phyloP scores from a whole-genome alignment of 2,329 filamentous ascomycete species.

The Colletotrichum sp. region DNA sequence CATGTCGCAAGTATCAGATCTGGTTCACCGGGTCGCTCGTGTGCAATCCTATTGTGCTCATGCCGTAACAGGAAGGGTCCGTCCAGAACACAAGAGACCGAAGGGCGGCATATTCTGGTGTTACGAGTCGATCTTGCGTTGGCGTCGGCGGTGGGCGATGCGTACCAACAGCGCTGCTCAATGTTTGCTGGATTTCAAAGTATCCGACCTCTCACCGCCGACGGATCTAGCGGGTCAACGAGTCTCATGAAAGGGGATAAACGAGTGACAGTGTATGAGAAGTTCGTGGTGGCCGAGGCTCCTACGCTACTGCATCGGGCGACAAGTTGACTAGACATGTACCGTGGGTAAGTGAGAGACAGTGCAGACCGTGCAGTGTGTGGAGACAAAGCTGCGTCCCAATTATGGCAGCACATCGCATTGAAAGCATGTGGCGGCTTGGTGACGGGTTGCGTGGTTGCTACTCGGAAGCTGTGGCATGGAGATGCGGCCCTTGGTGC shows the following conservation, averaged over 20 bases:
- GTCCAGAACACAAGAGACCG: not conserved
- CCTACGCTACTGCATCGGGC: not conserved
- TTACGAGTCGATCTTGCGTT: not conserved
- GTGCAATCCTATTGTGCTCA: not conserved
- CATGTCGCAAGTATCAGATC: not conserved
- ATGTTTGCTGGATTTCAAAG: not conserved
- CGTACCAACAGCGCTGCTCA: not conserved
- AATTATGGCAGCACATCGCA: not conserved
- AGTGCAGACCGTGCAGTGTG: not conserved
- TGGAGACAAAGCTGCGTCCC: not conserved
- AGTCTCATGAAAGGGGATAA: not conserved
- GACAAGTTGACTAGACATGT: not conserved
- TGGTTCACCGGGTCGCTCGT: not conserved
- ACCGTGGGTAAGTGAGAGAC: not conserved
- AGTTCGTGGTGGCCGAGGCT: not conserved
- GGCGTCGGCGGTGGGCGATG: not conserved
- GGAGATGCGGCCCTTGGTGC: not conserved
- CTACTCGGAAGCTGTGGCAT: not conserved
- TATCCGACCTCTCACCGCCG: not conserved
- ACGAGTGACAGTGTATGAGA: not conserved
- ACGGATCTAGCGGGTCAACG: not conserved
- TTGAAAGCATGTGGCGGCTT: not conserved
- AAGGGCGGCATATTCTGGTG: not conserved
- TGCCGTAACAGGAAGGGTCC: not conserved
- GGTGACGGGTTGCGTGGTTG: not conserved